Percentiles rank a stretch among this genome's conserved stretches.
Conservation (phyloP, 228 moss, liverwort and hornwort species). For the Sphagnum magellanicum region DNA sequence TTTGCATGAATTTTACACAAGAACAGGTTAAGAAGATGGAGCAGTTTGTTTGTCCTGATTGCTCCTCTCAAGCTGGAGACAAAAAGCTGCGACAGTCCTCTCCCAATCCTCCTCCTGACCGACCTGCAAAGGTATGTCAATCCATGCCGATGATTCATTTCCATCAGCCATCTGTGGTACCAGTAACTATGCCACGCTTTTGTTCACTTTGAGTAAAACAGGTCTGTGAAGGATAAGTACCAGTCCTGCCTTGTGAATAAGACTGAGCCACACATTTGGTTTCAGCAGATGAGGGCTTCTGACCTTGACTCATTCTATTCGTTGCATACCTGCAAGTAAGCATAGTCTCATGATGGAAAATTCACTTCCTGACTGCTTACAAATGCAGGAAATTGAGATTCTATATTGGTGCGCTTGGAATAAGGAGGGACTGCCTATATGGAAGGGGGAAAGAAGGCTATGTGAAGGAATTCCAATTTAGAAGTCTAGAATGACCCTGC, state of each 20-base stretch:
- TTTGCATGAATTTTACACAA: constrained; percentile 83
- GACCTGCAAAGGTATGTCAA: constrained; percentile 60
- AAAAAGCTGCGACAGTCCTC: constrained; percentile 67
- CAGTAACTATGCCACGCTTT: neutral
- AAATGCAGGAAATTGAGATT: no score
- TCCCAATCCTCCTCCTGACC: constrained; percentile 68
- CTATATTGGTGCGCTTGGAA: no score
- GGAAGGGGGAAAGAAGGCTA: no score
- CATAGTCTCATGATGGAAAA: no score
- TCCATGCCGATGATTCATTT: constrained; percentile 1
- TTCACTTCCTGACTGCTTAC: no score
- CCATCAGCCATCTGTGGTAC: neutral
- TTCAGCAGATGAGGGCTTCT: constrained; percentile 6
- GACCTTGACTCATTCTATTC: neutral
- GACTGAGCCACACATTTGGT: constrained; percentile 19
- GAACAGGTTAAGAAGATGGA: constrained; percentile 92
- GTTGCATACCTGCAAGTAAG: no score
- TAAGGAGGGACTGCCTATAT: no score
- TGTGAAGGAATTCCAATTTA: no score
- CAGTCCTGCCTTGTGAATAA: constrained; percentile 20
- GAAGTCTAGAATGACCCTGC: no score
- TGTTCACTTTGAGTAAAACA: neutral
- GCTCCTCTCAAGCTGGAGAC: constrained; percentile 64
- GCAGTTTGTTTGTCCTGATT: constrained; percentile 84
- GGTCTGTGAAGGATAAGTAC: neutral